These are phyloP conservation scores for Azolla pinnata DNA, from an alignment of 75 land plant genomes.

Conservation along the genomic window DNA sequence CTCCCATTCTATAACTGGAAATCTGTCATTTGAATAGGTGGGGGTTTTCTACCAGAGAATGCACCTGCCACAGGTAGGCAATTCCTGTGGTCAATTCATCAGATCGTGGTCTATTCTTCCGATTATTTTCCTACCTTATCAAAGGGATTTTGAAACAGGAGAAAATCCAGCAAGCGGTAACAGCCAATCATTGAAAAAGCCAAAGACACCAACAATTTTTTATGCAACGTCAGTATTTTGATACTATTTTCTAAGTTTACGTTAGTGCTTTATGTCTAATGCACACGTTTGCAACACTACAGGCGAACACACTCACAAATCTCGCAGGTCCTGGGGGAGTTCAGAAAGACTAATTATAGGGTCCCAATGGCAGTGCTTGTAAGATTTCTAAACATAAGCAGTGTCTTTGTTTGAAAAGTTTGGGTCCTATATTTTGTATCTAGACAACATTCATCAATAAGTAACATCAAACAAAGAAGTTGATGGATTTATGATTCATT, in stretches of 20 bases:
- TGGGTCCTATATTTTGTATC: no score
- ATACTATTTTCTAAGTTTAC: not conserved
- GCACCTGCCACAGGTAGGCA: no score
- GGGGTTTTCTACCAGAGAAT: not conserved
- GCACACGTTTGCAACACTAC: not conserved
- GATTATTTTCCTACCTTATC: no score
- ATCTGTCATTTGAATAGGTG: not conserved
- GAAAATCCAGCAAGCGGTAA: not conserved
- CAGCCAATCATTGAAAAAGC: conserved; percentile 15
- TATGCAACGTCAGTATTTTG: conserved; percentile 70
- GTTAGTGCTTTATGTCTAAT: not conserved
- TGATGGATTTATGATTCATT: no score
- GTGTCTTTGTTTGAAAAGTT: no score
- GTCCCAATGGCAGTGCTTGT: conserved; percentile 91
- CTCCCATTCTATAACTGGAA: not conserved
- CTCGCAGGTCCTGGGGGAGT: conserved; percentile 75
- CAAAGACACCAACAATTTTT: conserved; percentile 48
- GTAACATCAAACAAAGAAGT: no score
- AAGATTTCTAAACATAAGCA: no score
- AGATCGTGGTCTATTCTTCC: no score
- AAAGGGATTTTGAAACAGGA: no score
- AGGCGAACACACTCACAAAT: conserved; percentile 98
- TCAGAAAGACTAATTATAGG: conserved; percentile 72
- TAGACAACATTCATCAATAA: no score
- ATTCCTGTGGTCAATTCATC: no score